Base-by-base conservation (phyloP, 345 rosid genomes). In the Eucalyptus cladocalyx region DNA sequence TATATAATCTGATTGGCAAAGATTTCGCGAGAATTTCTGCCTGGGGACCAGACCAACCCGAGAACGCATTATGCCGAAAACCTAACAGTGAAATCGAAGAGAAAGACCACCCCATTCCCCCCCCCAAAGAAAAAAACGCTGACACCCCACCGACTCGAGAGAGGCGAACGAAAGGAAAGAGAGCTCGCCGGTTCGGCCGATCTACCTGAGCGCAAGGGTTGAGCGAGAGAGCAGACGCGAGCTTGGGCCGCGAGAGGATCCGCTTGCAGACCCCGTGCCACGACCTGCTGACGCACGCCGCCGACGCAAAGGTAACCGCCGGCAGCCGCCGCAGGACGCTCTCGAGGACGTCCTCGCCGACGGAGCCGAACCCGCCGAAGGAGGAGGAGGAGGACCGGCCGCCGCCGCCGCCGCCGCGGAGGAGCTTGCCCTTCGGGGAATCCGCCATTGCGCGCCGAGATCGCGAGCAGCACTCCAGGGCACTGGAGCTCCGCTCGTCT, bases 221-320 rank as follows among this genome's bases (percentile, higher is more conserved):
- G 89, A 92, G 91, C 86, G 96, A 94, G 54, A 96, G 92, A 40
- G 95, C 95, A 28, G 96, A 93, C 24, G 94, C 94, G 86, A 95
- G 91, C 90, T 90, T 93, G 5, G 96, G 96, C n/a, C 91, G 92
- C 30, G 90, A 91, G 40, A 96, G 96, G 87, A 93, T 90, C 30
- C 72, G 92, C 54, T 30, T 42, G 88, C 93, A 93, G 72, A 91
- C 91, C 24, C 88, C 87, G 88, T 92, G 93, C 96, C 97, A 96
- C 32, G 89, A 30, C 87, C 88, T 93, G 92, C 54, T 92, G 89
- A 96, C 97, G 80, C 92, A 91, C 6, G 96, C 92, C 11, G 96
- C 95, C 2, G 92, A 90, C 21, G 96, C 94, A 67, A 96, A 96
- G 56, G 96, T 88, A 50, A 26, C 16, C 21, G 96, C 96, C 4